Base-by-base conservation (phyloP, 768 basidiomycete genomes). In the Lactifluus volemus region DNA sequence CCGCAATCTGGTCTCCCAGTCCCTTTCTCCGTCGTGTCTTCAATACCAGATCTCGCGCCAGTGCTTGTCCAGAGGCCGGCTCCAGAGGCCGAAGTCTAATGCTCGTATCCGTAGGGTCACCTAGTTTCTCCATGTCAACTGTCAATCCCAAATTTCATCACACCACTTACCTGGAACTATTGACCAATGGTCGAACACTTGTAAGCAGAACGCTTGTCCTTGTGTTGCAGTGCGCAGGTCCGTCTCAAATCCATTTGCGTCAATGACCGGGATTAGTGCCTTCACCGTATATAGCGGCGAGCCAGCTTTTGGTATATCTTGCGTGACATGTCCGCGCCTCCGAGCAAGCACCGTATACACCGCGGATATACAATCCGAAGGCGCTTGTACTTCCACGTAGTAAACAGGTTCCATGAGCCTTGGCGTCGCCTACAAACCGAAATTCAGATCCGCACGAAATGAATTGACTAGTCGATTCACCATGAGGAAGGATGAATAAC, bases 331-430 rank as follows among this genome's bases (percentile, higher is more conserved):
- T n/a, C 97, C 97, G 74, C 97, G 84, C 60, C 97, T 88, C 62
- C 97, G 84, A n/a, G 97, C 95, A 55, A 99, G 88, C 49, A 98
- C 97, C 5, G 94, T 97, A 73, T 98, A 98, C 39, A 99, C 95
- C 11, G 95, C 94, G 21, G 97, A 97, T 64, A 99, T 95, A 70
- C 97, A 98, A 71, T 99, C 97, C 17, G 95, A 93, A 8, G 97
- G 97, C 7, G 96, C 92, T 73, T 98, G 96, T n/a, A 99, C 95
- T 74, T 99, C 97, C 56, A 98, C 96, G 70, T 92, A 98, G 79
- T 96, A 98, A 63, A 98, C 86, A 4, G 97, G 97, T 73, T 99
- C 96, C 85, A 96, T 93, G 61, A 97, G 74, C 60, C 94, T 84
- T 4, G 96, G 96, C 3, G 94, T 91, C 15, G 96, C 94, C 94